phyloP scores from a whole-genome alignment of 352 stramenopile species.

The Pythium folliculosum region DNA sequence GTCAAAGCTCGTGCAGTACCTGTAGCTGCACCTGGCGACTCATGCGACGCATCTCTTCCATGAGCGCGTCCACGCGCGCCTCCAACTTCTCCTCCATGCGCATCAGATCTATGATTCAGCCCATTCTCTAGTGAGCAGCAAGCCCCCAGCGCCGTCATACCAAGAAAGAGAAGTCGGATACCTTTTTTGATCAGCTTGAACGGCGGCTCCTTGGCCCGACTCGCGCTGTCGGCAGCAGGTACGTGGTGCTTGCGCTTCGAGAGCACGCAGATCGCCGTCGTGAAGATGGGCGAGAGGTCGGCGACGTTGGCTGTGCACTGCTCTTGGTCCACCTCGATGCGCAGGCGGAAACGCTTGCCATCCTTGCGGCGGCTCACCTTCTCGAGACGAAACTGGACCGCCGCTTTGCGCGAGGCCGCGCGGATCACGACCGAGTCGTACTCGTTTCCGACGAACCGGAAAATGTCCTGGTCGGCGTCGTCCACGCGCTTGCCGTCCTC shows the following conservation, averaged over 20 bases:
- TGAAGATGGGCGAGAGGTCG: slow-evolving; percentile 80
- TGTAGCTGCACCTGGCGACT: slow-evolving; percentile 68
- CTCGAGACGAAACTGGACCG: slow-evolving; percentile 81
- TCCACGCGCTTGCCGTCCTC: slow-evolving; percentile 87
- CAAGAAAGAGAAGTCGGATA: slow-evolving; percentile 17
- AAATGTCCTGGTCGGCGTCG: slow-evolving; percentile 85
- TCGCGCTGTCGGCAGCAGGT: slow-evolving; percentile 36
- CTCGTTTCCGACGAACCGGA: slow-evolving; percentile 84
- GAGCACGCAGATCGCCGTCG: slow-evolving; percentile 84
- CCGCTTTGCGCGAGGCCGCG: slow-evolving; percentile 52
- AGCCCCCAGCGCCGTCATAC: neutral
- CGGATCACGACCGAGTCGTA: slow-evolving; percentile 86
- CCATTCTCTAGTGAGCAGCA: neutral
- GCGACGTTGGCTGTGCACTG: slow-evolving; percentile 80
- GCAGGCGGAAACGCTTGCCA: slow-evolving; percentile 82
- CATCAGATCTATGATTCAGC: slow-evolving; percentile 43
- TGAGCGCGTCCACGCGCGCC: slow-evolving; percentile 52
- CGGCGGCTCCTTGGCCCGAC: slow-evolving; percentile 48
- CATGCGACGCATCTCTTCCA: slow-evolving; percentile 56
- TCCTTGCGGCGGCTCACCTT: slow-evolving; percentile 87
- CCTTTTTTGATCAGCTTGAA: slow-evolving; percentile 68
- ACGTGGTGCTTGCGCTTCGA: slow-evolving; percentile 82
- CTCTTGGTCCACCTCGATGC: slow-evolving; percentile 83
- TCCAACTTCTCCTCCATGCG: slow-evolving; percentile 62
- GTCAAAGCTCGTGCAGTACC: slow-evolving; percentile 20